Conservation (phyloP, 805 yeast species). For the Candida ortonii region DNA sequence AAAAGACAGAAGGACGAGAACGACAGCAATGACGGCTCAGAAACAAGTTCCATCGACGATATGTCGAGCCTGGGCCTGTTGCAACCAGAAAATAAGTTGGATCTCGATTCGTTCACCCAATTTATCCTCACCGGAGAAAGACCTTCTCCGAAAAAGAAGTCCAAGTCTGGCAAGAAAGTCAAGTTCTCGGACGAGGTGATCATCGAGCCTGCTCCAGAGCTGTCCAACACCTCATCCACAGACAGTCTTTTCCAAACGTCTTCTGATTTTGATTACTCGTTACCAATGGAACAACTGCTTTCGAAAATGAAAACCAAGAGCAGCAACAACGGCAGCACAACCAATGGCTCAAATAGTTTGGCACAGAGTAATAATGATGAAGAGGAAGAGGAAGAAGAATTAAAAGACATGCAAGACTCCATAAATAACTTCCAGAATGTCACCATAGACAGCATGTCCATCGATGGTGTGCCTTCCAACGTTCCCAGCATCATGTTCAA, state of each 20-base stretch:
- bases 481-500: conserved; percentile 35
- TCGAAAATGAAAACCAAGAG: conserved; percentile 37
- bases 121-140: conserved; percentile 79
- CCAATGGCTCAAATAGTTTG: too few species aligned
- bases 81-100: conserved; percentile 44
- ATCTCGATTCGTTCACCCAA: conserved; percentile 82
- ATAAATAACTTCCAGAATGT: conserved; percentile 73
- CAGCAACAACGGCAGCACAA: too few species aligned
- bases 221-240: conserved; percentile 6
- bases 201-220: conserved; percentile 27
- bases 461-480: conserved; percentile 64
- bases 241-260: conserved; percentile 11
- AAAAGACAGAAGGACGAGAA: conserved; percentile 49
- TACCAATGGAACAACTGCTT: conserved; percentile 77
- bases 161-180: conserved; percentile 55
- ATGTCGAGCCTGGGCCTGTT: conserved; percentile 1
- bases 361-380: too few species aligned
- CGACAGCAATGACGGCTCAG: conserved; percentile 28
- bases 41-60: conserved; percentile 16
- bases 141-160: conserved; percentile 43
- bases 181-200: conserved; percentile 69
- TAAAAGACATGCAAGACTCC: conserved; percentile 72
- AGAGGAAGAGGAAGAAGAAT: conserved; percentile 70
- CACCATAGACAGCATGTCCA: conserved; percentile 72
- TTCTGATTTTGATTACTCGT: conserved; percentile 48